Evolutionary conservation across 331 rosid species (phyloP).

Genomic region (Saraca asoca): DNA sequence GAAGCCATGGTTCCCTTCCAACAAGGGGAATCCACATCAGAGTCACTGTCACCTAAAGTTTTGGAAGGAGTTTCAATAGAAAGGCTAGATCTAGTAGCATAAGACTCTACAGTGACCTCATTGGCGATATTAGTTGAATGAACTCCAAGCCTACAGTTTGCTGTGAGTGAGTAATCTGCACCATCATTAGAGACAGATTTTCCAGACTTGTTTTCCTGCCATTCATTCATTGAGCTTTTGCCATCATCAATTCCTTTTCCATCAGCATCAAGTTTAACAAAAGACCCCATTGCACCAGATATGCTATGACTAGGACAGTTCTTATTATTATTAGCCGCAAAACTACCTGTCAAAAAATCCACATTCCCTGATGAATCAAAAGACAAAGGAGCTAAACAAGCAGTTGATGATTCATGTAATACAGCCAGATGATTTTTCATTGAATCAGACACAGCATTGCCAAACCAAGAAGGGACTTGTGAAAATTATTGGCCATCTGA

Average conservation of each 20-base stretch:
- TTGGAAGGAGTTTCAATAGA: constrained; percentile 25
- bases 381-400: constrained; percentile 3
- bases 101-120: not conserved
- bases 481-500: constrained; percentile 9
- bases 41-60: constrained; percentile 45
- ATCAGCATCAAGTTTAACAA: not conserved
- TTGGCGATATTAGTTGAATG: not conserved
- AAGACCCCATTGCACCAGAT: constrained; percentile 3
- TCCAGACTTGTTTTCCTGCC: constrained; percentile 11
- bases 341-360: constrained; percentile 18
- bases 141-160: not conserved
- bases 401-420: constrained; percentile 1
- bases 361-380: not conserved
- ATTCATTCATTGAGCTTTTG: not conserved
- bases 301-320: not conserved
- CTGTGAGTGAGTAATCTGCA: too few species aligned
- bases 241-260: not conserved
- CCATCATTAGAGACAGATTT: constrained; percentile 18
- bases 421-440: not conserved
- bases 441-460: constrained; percentile 1
- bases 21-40: constrained; percentile 73
- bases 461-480: not conserved
- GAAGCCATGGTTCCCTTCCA: constrained; percentile 55
- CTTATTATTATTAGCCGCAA: constrained; percentile 6
- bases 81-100: not conserved